Evolutionary conservation across 768 basidiomycete species (phyloP), one percentile per base, ranked within the genome.

Genomic region (Collybia sordida): DNA sequence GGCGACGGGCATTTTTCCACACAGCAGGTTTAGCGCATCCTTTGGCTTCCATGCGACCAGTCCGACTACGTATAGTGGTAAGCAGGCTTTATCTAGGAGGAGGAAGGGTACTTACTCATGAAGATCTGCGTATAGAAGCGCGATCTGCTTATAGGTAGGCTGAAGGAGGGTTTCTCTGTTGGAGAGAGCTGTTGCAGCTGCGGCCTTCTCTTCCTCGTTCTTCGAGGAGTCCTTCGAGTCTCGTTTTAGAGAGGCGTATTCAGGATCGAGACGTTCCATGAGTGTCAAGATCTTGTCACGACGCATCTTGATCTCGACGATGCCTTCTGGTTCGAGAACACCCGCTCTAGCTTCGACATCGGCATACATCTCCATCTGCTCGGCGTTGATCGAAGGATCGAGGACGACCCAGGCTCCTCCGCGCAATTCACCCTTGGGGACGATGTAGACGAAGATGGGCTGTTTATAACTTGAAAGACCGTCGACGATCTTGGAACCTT

Each of bases 381-480:
- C 85, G 2, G 86, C 75, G 72, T 98, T 98, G 77, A 99, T 98
- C 15, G 92, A 90, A 23, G 97, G 97, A 67, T 99, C 97, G 38
- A 99, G 82, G 1, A 99, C 97, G 58, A 98, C 97, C 96, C 96
- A 99, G 27, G 97, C 97, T 58, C 97, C 97, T 60, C 97, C 97
- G 64, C 97, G 94, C 41, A 99, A 83, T 68, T 99, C 97, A 53
- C 97, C 97, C 60, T 98, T 97, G 25, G 97, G 97, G 7, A 98
- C 88, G 57, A 99, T 94, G 73, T 98, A 98, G 50, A 99, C 93
- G 65, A 97, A 98, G 52, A 98, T 89, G 17, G 97, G 97, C 60
- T 96, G 92, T 70, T 93, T 98, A 80, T 97, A 99, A 64, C 82
- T 87, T 46, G 93, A 95, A 35, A 99, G 80, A 40, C 97, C 97